Evolutionary conservation across 129 eudicot genomes (phyloP), one percentile per base, ranked within the genome.

Genomic region (Ambrosia artemisiifolia): DNA sequence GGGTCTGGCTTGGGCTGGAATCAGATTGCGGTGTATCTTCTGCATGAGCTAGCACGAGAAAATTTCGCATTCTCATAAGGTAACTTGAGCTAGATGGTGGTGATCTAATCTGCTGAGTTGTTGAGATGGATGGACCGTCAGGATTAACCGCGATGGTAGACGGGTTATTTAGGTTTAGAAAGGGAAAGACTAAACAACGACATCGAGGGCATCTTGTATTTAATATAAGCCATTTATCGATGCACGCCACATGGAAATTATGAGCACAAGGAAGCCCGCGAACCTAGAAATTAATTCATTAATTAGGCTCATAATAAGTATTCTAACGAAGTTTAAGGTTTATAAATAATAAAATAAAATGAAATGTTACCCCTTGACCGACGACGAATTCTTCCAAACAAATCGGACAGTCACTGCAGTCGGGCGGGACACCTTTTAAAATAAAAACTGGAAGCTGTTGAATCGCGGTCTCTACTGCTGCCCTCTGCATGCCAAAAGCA

Each of bases 201-300:
- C 99, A 94, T 70, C 99, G 80, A 34, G 99, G 99, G 79, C 99
- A 94, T 79, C 83, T 94, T 57, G 81, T 84, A 51, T 94, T 94
- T 42, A 94, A 69, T 70, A 88, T 78, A 53, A 94, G 99, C 99
- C 99, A 94, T 82, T 84, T 87, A 60, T 94, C 99, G 60, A 94
- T 94, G 89, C 99, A 94, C 75, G 83, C 89, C 64, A 94, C 88
- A 59, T 94, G 99, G 75, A 94, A 94, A 63, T 84, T 90, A 84
- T 94, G 99, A 20, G 99, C 99, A 74, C 99, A 94, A 12, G 97
- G 97, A 57, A 94, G 92, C 5, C 99, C 99, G 13, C 97, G 93
- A 64, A 94, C 99, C 99, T 94, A 80, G 11, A 77, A 5, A 57
- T 57, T 57, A 61, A 24, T 57, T 57, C 48, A 24, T 28, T 36